Base-by-base conservation (phyloP, 306 rosid species). In the Rubus parviflorus region DNA sequence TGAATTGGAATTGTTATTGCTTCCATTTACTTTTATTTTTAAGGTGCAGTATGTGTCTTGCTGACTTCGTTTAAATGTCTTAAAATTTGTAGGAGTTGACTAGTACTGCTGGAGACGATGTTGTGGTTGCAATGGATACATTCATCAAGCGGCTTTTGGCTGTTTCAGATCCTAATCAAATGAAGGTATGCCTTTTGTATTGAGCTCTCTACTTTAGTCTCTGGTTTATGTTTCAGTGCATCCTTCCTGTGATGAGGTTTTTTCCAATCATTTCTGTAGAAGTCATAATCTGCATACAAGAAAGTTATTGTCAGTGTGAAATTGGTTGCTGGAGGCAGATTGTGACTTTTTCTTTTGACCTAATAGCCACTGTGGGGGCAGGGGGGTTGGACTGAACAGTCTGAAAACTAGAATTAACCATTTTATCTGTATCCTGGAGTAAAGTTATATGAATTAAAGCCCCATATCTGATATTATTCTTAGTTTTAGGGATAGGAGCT, bases 91-190 rank as follows among this genome's bases (percentile, higher is more conserved):
- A 95, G 99, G 97, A 92, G 13, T 85, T 95, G 83, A 92, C 97
- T 8, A 92, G 91, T 77, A 95, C 90, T 79, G 97, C 97, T 43
- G 99, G 99, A 68, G 99, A 95, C 75, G 99, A 95, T 49, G 99
- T 88, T 78, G 90, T 92, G 40, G 76, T 92, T 85, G 97, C 99
- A 0, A 92, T 92, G 99, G 93, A 95, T 73, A 89, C 96, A 67
- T 95, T 95, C 88, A 92, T 95, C 84, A 95, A 95, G 89, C 97
- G 99, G 77, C 88, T 95, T 30, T 80, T 95, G 82, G 97, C 92
- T 60, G 97, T 86, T 80, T 90, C 99, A 52, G 99, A 95, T 88
- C 90, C 99, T 41, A 79, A 72, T 72, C 96, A 92, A 88, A 88
- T 92, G 84, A 95, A 95, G 98, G 98, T 95, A 75, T 81, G 85